Percentiles rank a stretch among this genome's conserved stretches.
These are phyloP conservation scores for Curvularia sp. DNA, from an alignment of 2,329 filamentous ascomycete species.

Conservation along the genomic window DNA sequence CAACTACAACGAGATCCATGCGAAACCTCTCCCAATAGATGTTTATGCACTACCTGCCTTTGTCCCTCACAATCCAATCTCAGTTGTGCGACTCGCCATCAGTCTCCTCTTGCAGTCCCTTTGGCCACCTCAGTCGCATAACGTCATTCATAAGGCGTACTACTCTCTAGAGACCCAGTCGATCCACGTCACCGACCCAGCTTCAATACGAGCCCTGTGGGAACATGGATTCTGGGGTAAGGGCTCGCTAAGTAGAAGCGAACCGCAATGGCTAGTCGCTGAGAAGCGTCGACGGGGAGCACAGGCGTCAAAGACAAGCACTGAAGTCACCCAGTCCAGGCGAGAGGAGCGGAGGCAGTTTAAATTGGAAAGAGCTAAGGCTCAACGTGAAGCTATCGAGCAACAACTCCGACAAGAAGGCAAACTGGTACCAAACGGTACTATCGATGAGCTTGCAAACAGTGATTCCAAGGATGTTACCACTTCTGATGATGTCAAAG, in stretches of 20 bases:
- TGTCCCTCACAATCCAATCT: slow-evolving; percentile 91
- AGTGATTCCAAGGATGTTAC: slow-evolving; percentile 32
- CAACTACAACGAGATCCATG: slow-evolving; percentile 78
- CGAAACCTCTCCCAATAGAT: slow-evolving; percentile 78
- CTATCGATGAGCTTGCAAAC: slow-evolving; percentile 42
- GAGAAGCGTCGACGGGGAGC: slow-evolving; percentile 76
- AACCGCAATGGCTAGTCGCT: slow-evolving; percentile 88
- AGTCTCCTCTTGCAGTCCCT: slow-evolving; percentile 78
- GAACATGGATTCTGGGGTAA: slow-evolving; percentile 98
- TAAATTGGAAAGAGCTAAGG: slow-evolving; percentile 90
- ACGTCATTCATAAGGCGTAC: slow-evolving; percentile 71
- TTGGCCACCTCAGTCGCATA: slow-evolving; percentile 68
- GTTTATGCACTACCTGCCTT: slow-evolving; percentile 86
- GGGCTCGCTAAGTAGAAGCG: slow-evolving; percentile 88
- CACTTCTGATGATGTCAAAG: slow-evolving; percentile 24
- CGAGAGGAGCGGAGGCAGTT: slow-evolving; percentile 81
- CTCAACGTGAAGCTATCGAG: slow-evolving; percentile 84
- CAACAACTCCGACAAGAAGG: slow-evolving; percentile 68
- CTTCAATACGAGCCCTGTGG: slow-evolving; percentile 83
- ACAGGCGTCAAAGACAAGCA: slow-evolving; percentile 73
- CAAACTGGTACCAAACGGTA: slow-evolving; percentile 39
- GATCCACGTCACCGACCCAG: slow-evolving; percentile 80
- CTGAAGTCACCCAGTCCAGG: slow-evolving; percentile 78
- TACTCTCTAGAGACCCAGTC: slow-evolving; percentile 85
- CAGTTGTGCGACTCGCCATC: slow-evolving; percentile 79